A percentile compares a stretch with the other conserved stretches of the same genome.
Conservation (phyloP, 768 basidiomycete genomes). For the Infundibulicybe gibba region DNA sequence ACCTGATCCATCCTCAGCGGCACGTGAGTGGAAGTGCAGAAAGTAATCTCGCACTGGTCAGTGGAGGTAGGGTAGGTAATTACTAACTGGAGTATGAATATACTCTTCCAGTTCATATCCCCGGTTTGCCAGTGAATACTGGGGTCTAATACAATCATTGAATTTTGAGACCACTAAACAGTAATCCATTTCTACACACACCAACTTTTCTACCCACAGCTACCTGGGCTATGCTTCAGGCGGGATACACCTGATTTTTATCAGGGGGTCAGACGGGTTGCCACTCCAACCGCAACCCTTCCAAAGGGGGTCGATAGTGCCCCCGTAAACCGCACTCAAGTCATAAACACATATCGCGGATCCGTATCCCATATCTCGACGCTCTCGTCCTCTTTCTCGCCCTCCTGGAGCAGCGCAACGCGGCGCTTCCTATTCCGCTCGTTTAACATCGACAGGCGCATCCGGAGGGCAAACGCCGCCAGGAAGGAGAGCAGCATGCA, state of each 20-base stretch:
- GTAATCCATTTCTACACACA: conserved; percentile 6
- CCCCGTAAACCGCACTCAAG: conserved; percentile 15
- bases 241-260: conserved; percentile 36
- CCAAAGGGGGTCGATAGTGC: too few species aligned
- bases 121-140: too few species aligned
- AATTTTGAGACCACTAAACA: conserved; percentile 37
- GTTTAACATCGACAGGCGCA: conserved; percentile 37
- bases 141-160: too few species aligned
- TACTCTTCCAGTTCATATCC: too few species aligned
- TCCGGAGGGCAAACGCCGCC: conserved; percentile 39
- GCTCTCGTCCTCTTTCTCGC: conserved; percentile 22
- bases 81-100: too few species aligned
- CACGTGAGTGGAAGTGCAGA: too few species aligned
- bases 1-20: too few species aligned
- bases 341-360: conserved; percentile 53
- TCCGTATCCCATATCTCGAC: conserved; percentile 46
- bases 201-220: conserved; percentile 4
- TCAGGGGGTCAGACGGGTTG: too few species aligned
- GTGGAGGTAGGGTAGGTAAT: too few species aligned
- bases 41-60: too few species aligned
- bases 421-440: conserved; percentile 28
- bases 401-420: conserved; percentile 18
- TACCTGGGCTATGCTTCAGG: conserved; percentile 7
- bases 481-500: conserved; percentile 40
- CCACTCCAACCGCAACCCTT: too few species aligned